phyloP scores from a whole-genome alignment of 176 grass and related monocot genomes.

The Musa itinerans region DNA sequence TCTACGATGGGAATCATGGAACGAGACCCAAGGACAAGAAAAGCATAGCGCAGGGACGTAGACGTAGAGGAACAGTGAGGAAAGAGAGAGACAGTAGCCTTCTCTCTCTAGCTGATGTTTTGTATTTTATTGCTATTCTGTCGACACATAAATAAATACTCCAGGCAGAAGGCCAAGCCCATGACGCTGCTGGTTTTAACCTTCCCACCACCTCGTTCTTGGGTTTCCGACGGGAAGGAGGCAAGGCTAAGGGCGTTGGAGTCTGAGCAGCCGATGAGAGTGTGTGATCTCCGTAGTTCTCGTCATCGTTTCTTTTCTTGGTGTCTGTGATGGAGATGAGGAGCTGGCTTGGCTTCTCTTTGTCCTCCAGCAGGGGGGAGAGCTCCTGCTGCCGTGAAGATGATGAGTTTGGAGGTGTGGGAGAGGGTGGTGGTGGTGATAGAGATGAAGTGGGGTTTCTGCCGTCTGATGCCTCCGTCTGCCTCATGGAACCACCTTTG shows the following conservation, averaged over 20 bases:
- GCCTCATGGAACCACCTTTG: conserved; percentile 20
- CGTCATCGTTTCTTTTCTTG: conserved; percentile 6
- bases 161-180: background rate
- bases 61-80: background rate
- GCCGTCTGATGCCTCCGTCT: conserved; percentile 27
- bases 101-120: background rate
- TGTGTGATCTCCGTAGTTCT: background rate
- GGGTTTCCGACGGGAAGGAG: background rate
- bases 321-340: conserved; percentile 19
- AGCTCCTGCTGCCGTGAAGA: background rate
- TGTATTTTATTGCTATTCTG: background rate
- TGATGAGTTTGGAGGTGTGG: background rate
- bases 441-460: background rate
- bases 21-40: background rate
- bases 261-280: conserved; percentile 9
- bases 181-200: background rate
- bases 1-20: conserved; percentile 11
- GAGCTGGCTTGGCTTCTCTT: conserved; percentile 15
- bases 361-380: background rate
- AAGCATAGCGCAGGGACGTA: background rate
- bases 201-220: conserved; percentile 4
- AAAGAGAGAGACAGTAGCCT: too few species aligned
- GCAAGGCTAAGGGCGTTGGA: background rate
- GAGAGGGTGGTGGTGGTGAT: background rate
- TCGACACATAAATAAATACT: conserved; percentile 7